Percentiles rank a stretch among this genome's conserved stretches.
Evolutionary conservation across 495 filamentous ascomycete genomes (phyloP).

Genomic region (Penicillium daleae): DNA sequence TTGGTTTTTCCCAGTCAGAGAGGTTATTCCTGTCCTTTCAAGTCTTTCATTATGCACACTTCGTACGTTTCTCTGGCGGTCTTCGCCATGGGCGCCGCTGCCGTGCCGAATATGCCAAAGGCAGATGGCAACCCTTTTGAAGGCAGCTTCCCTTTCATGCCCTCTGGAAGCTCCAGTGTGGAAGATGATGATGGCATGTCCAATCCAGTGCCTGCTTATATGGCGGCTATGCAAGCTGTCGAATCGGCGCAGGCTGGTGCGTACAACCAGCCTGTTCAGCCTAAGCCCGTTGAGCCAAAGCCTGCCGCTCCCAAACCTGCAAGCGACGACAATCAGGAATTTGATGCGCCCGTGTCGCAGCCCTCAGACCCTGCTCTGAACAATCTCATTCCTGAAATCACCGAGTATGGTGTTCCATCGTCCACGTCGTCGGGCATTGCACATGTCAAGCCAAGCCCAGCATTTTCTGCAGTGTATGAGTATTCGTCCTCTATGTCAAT

Average conservation of each 20-base stretch:
- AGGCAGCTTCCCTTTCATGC: constrained; percentile 26
- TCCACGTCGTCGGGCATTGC: constrained; percentile 7
- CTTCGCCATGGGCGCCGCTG: constrained; percentile 29
- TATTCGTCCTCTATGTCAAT: neutral
- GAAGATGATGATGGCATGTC: constrained; percentile 25
- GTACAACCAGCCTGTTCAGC: constrained; percentile 11
- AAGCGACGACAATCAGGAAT: neutral
- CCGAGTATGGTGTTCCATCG: neutral
- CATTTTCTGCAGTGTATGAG: neutral
- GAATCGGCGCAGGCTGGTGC: constrained; percentile 4
- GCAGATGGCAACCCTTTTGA: constrained; percentile 16
- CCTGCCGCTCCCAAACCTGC: neutral
- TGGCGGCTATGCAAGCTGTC: constrained; percentile 24
- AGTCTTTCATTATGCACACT: constrained; percentile 23
- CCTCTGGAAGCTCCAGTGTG: constrained; percentile 9
- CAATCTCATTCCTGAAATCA: constrained; percentile 4
- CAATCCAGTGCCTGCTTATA: constrained; percentile 19
- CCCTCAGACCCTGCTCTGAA: neutral
- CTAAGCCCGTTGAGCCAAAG: neutral
- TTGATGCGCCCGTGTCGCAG: neutral
- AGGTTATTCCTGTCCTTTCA: constrained; percentile 3
- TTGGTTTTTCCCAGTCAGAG: constrained; percentile 11
- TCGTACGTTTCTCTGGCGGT: constrained; percentile 32
- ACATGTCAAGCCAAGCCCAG: constrained; percentile 5
- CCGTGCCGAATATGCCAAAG: constrained; percentile 24